A percentile compares a stretch with the other conserved stretches of the same genome.
phyloP scores from a whole-genome alignment of 1,284 basidiomycete species.

The Ceraceosorus bombacis region DNA sequence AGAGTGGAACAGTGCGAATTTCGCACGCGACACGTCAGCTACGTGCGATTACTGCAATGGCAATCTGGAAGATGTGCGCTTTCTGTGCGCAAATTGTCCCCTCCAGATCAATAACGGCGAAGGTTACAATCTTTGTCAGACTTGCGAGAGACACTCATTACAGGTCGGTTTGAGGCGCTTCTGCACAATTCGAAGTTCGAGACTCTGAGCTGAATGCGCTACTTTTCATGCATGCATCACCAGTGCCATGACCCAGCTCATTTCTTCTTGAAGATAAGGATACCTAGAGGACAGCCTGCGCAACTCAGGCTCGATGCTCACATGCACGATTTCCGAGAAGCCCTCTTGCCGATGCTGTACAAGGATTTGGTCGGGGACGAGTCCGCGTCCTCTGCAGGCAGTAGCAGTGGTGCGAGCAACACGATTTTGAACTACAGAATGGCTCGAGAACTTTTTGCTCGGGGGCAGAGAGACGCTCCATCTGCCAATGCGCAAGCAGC shows the following conservation, averaged over 20 bases:
- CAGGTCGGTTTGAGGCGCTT: background rate
- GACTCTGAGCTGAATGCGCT: background rate
- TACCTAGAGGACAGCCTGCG: background rate
- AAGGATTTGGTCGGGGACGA: constrained; percentile 3
- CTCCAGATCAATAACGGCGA: constrained; percentile 1
- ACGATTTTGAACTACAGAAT: too few species aligned
- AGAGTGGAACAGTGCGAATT: too few species aligned
- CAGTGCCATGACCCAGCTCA: constrained; percentile 17
- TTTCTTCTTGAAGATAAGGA: constrained; percentile 19
- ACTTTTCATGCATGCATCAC: background rate
- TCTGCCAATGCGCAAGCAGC: too few species aligned
- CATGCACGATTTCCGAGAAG: background rate
- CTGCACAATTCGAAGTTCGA: background rate
- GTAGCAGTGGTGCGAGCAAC: too few species aligned
- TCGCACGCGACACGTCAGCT: too few species aligned
- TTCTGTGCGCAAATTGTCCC: constrained; percentile 17
- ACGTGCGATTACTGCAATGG: background rate
- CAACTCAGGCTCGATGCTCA: background rate
- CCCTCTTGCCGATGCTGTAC: constrained; percentile 9
- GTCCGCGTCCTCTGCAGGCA: background rate
- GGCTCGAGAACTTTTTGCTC: too few species aligned
- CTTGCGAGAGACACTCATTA: constrained; percentile 13
- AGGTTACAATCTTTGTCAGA: constrained; percentile 15
- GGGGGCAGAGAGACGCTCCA: too few species aligned
- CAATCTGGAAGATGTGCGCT: constrained; percentile 9